Evolutionary conservation across 495 filamentous ascomycete species (phyloP), one percentile per base, ranked within the genome.

Genomic region (Xeromyces bisporus): DNA sequence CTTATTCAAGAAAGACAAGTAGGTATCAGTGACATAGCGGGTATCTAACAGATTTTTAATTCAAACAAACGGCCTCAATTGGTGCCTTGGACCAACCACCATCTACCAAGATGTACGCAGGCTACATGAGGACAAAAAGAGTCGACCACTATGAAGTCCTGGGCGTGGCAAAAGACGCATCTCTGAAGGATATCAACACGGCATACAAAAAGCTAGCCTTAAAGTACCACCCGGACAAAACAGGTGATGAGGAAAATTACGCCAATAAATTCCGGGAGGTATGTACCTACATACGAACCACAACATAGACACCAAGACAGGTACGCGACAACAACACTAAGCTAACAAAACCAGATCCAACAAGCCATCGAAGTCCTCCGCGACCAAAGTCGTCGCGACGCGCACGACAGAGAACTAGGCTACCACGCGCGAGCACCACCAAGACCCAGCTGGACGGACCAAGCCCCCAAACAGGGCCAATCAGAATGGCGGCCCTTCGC

Each of bases 201-300:
- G 50, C 59, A 5, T 64, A 63, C 41, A 62, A 56, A 31, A 55
- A 41, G 28, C 45, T 59, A 7, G 74, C 71, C 1, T 44, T 77
- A 29, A 67, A 62, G 34, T 53, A 48, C 40, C 73, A 77, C 36
- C 74, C 73, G 0, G 73, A 78, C 50, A 77, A 78, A 44, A 59
- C 64, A 41, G 54, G 56, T 18, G 49, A 51, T 21, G 53, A 54
- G 16, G 46, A 55, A 11, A 33, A 40, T 10, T 51, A 58, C 3
- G 37, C 36, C 9, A 51, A 63, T 25, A 50, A 64, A 15, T 77
- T 75, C 15, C 52, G 39, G 28, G 40, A 46, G 31, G 55, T 59
- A 33, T 15, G 26, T 32, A 26, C 23, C 7, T 16, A 28, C n/a
- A n/a, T n/a, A n/a, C n/a, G n/a, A n/a, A n/a, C n/a, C n/a, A n/a